phyloP scores from a whole-genome alignment of 768 basidiomycete genomes.

The Trametes gibbosa region DNA sequence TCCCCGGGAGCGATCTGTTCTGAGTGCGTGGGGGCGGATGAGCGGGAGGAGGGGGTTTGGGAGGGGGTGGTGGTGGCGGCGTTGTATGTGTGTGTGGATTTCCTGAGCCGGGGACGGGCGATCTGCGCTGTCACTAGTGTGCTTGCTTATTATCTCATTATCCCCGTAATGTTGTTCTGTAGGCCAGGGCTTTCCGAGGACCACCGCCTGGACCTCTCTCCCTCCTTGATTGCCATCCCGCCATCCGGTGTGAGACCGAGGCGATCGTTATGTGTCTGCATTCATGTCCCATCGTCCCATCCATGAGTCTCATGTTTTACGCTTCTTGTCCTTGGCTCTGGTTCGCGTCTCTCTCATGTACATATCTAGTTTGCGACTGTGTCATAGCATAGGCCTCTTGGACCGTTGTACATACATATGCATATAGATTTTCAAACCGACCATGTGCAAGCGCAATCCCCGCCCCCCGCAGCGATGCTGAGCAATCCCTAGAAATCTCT shows the following conservation, averaged over 20 bases:
- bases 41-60: no score
- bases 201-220: neutral
- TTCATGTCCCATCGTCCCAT: neutral
- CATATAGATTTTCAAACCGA: neutral
- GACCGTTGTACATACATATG: constrained; percentile 19
- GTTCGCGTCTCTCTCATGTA: neutral
- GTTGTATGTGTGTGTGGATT: neutral
- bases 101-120: neutral
- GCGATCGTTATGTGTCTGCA: neutral
- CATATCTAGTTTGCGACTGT: constrained; percentile 10
- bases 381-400: constrained; percentile 10
- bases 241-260: neutral
- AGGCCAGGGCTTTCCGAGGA: neutral
- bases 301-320: neutral
- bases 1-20: constrained; percentile 44
- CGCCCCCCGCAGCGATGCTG: no score
- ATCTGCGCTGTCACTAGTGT: neutral
- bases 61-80: no score
- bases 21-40: constrained; percentile 19
- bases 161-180: constrained; percentile 3
- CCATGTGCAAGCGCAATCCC: no score
- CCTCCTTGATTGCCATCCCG: neutral
- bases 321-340: neutral
- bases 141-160: constrained; percentile 3
- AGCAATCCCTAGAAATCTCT: no score